Evolutionary conservation across 2,329 filamentous ascomycete species (phyloP), one percentile per base, ranked within the genome.

Genomic region (Cytospora chrysosperma): DNA sequence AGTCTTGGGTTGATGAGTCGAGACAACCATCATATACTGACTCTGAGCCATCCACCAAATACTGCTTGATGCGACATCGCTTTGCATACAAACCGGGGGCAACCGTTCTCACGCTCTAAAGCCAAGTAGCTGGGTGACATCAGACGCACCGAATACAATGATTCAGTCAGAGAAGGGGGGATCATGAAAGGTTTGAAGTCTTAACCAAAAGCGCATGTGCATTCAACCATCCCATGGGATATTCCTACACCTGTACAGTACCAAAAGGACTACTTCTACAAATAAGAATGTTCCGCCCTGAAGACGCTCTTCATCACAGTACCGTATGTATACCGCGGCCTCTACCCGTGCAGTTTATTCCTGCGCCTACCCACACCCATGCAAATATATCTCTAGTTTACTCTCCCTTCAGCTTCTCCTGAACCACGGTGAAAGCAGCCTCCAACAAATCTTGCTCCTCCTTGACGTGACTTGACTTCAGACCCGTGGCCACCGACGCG

Each of bases 401-500:
- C 77, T 87, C 84, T 72, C 87, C 87, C 81, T 88, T 89, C 61
- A 89, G 81, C 80, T 89, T 89, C 71, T 88, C 86, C 77, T 89
- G 86, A 71, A 79, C 86, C 49, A 89, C 85, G 15, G 77, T 80
- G 70, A 88, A 88, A 61, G 87, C 87, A 77, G 78, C 82, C 73
- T 88, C 79, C 69, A 94, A 79, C 70, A 99, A 78, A 55, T 95
- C 92, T 75, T 91, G 84, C 84, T 98, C 95, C 82, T 99, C 95
- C 85, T 94, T 96, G 78, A 88, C 80, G 79, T 99, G 95, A 62
- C 85, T 87, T 52, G 84, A 81, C 88, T 99, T 99, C 74, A 95
- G 80, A 77, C 95, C 95, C 61, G 94, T 97, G 43, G 95, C 95
- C 28, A 98, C 94, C 68, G 90, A 94, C 19, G 95, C 94, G 73